phyloP scores from a whole-genome alignment of 2,329 filamentous ascomycete species.

The Xylariaceae sp. region DNA sequence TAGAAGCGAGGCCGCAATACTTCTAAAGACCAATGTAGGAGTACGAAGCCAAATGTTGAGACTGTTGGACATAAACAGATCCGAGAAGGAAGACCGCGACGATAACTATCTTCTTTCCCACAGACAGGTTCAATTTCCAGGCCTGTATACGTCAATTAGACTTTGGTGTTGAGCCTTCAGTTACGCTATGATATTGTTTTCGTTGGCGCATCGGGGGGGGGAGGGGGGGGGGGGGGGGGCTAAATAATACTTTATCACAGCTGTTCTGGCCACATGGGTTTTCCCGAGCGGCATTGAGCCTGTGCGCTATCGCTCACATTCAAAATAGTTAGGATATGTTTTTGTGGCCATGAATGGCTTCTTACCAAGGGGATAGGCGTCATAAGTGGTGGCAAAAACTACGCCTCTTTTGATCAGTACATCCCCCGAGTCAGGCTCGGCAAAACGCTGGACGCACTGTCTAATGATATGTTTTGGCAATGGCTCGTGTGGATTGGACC shows the following conservation, averaged over 20 bases:
- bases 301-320: too few species aligned
- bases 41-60: too few species aligned
- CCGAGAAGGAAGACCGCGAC: constrained; percentile 19
- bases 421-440: constrained; percentile 45
- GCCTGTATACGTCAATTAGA: constrained; percentile 2
- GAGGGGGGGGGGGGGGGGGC: too few species aligned
- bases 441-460: constrained; percentile 48
- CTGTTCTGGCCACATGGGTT: too few species aligned
- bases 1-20: constrained; percentile 12
- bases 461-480: constrained; percentile 50
- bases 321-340: too few species aligned
- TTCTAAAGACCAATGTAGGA: neutral
- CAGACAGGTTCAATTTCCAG: constrained; percentile 16
- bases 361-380: constrained; percentile 32
- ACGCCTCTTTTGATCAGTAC: constrained; percentile 45
- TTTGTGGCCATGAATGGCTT: too few species aligned
- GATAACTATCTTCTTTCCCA: constrained; percentile 7
- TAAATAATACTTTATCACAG: too few species aligned
- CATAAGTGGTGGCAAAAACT: constrained; percentile 54
- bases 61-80: constrained; percentile 13
- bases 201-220: too few species aligned
- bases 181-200: too few species aligned
- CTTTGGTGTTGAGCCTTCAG: too few species aligned
- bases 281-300: too few species aligned
- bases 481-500: constrained; percentile 33